phyloP scores from a whole-genome alignment of 768 basidiomycete genomes.

The Lepiota venenata region DNA sequence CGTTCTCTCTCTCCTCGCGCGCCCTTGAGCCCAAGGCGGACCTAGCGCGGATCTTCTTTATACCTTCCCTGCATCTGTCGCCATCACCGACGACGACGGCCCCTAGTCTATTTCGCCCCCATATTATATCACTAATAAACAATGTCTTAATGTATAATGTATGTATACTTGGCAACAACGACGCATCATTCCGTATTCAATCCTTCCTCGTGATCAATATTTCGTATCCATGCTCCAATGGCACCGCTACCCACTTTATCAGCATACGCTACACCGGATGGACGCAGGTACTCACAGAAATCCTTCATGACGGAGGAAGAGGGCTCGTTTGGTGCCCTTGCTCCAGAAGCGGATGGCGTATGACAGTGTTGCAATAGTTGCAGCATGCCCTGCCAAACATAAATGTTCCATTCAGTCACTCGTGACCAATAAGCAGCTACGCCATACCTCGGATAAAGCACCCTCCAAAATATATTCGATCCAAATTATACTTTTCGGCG shows the following conservation, averaged over 20 bases:
- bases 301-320: constrained; percentile 97
- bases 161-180: neutral
- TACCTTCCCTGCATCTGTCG: constrained; percentile 3
- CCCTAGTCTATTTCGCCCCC: constrained; percentile 5
- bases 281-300: constrained; percentile 70
- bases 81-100: constrained; percentile 11
- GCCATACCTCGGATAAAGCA: constrained; percentile 93
- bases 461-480: constrained; percentile 98
- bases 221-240: constrained; percentile 98
- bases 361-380: constrained; percentile 94
- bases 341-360: constrained; percentile 99
- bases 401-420: constrained; percentile 12
- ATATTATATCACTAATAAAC: neutral
- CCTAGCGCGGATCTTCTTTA: constrained; percentile 12
- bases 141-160: neutral
- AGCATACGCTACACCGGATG: neutral
- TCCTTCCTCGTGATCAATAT: constrained; percentile 59
- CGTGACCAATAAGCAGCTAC: constrained; percentile 6
- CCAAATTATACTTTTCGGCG: constrained; percentile 95
- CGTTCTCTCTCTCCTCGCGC: neutral
- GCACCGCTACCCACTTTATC: constrained; percentile 57
- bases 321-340: constrained; percentile 92
- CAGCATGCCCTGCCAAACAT: constrained; percentile 74
- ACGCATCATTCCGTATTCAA: neutral
- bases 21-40: neutral